These are phyloP conservation scores for Leucosporidium creatinivorum DNA, from an alignment of 768 basidiomycete species.

Conservation along the genomic window DNA sequence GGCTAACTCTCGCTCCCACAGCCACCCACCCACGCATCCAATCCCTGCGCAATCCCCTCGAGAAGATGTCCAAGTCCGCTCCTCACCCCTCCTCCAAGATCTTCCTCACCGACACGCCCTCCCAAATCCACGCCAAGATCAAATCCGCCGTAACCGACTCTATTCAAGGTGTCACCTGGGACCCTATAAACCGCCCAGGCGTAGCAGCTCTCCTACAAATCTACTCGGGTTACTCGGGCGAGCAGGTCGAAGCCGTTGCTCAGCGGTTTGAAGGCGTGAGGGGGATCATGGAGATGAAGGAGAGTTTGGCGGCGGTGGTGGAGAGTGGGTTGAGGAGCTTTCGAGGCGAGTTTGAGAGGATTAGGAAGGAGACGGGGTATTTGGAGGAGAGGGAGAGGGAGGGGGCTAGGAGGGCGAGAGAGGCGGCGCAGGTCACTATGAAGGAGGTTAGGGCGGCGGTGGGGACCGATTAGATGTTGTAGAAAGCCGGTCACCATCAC, in stretches of 20 bases:
- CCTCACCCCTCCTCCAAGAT: conserved; percentile 72
- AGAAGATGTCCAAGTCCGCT: conserved; percentile 95
- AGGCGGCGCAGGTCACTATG: conserved; percentile 59
- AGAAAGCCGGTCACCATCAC: neutral
- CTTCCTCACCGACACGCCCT: conserved; percentile 65
- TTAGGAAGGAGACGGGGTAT: conserved; percentile 57
- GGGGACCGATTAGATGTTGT: conserved; percentile 46
- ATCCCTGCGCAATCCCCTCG: conserved; percentile 71
- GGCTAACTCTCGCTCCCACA: conserved; percentile 39
- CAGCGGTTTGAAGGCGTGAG: conserved; percentile 41
- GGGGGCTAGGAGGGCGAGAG: conserved; percentile 60
- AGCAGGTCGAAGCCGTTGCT: conserved; percentile 42
- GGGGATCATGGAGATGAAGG: conserved; percentile 66
- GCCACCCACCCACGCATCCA: conserved; percentile 74
- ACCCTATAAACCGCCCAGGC: conserved; percentile 72
- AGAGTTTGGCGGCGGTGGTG: conserved; percentile 64
- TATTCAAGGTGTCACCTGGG: conserved; percentile 63
- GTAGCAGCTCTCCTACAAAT: conserved; percentile 74
- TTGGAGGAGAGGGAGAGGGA: conserved; percentile 56
- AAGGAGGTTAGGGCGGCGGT: conserved; percentile 58
- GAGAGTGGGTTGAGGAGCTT: conserved; percentile 60
- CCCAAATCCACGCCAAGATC: conserved; percentile 62
- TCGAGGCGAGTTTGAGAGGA: conserved; percentile 59
- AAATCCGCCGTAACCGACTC: conserved; percentile 81
- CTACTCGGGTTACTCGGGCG: conserved; percentile 62